These are phyloP conservation scores for Delitschia confertaspora DNA, from an alignment of 495 filamentous ascomycete genomes.

Conservation along the genomic window DNA sequence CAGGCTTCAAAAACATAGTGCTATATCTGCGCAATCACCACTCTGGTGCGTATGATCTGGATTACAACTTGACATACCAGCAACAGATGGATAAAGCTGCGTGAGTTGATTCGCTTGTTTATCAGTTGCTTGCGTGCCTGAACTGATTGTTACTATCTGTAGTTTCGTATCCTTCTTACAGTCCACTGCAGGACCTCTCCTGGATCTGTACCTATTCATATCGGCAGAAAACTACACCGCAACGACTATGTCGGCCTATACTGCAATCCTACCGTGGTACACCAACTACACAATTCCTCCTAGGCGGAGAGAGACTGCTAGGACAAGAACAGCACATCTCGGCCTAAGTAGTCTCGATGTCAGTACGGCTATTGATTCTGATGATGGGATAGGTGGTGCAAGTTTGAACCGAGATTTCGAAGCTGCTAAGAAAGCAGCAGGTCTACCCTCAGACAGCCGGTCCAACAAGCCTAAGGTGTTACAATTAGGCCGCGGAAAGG, in stretches of 20 bases:
- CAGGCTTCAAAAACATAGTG: constrained; percentile 66
- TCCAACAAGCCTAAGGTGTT: constrained; percentile 24
- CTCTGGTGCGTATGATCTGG: constrained; percentile 46
- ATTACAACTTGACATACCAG: constrained; percentile 39
- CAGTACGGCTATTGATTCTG: constrained; percentile 28
- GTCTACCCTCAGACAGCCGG: constrained; percentile 15
- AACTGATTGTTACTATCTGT: not conserved
- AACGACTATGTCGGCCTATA: constrained; percentile 66
- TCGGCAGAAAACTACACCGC: constrained; percentile 73
- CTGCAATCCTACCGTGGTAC: constrained; percentile 67
- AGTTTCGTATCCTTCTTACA: constrained; percentile 27
- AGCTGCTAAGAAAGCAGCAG: constrained; percentile 25
- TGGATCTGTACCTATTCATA: constrained; percentile 58
- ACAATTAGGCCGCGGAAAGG: constrained; percentile 28
- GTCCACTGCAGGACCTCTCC: constrained; percentile 27
- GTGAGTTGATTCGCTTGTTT: constrained; percentile 33
- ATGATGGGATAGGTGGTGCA: constrained; percentile 17
- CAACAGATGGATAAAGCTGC: constrained; percentile 47
- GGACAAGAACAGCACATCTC: constrained; percentile 61
- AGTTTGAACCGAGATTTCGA: constrained; percentile 16
- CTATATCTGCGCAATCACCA: constrained; percentile 47
- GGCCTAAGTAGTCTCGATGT: constrained; percentile 60
- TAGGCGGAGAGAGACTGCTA: constrained; percentile 55
- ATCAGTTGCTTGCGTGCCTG: not conserved
- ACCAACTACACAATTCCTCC: constrained; percentile 72